Conservation (phyloP, 208 protist genomes). For the Wallacemonas rigidus region DNA sequence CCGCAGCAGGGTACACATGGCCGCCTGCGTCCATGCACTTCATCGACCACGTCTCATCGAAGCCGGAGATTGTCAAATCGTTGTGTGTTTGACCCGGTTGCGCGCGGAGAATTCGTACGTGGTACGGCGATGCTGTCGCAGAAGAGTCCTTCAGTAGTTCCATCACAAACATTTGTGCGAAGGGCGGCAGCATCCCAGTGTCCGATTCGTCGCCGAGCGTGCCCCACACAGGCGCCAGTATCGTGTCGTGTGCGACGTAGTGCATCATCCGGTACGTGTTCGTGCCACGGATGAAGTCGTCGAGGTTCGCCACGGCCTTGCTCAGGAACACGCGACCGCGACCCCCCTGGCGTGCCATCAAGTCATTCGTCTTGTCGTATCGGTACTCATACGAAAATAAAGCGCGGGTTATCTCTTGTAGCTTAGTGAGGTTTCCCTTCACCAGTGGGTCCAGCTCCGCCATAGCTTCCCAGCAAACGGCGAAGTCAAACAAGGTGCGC, state of each 20-base stretch:
- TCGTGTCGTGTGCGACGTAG: conserved; percentile 66
- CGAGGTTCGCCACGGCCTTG: conserved; percentile 48
- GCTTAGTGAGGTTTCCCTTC: conserved; percentile 32
- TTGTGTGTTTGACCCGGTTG: conserved; percentile 42
- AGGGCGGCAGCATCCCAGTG: conserved; percentile 56
- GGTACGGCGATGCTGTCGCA: conserved; percentile 20
- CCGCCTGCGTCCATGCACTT: conserved; percentile 46
- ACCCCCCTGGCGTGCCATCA: conserved; percentile 42
- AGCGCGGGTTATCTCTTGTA: conserved; percentile 31
- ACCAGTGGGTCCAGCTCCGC: conserved; percentile 27
- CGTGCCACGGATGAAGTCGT: conserved; percentile 23
- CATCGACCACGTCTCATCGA: conserved; percentile 40
- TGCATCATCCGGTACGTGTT: conserved; percentile 54
- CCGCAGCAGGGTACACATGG: conserved; percentile 30
- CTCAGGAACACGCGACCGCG: conserved; percentile 45
- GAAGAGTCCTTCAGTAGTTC: conserved; percentile 53
- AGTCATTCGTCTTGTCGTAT: conserved; percentile 41
- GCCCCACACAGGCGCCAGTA: conserved; percentile 37
- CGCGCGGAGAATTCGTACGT: conserved; percentile 57
- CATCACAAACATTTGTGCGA: conserved; percentile 53
- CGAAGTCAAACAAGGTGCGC: conserved; percentile 49
- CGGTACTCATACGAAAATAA: conserved; percentile 34
- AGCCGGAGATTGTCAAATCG: conserved; percentile 38
- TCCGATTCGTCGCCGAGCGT: conserved; percentile 52
- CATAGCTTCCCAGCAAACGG: conserved; percentile 35